Conservation (phyloP, 306 rosid species). For the Castanospermum australe region DNA sequence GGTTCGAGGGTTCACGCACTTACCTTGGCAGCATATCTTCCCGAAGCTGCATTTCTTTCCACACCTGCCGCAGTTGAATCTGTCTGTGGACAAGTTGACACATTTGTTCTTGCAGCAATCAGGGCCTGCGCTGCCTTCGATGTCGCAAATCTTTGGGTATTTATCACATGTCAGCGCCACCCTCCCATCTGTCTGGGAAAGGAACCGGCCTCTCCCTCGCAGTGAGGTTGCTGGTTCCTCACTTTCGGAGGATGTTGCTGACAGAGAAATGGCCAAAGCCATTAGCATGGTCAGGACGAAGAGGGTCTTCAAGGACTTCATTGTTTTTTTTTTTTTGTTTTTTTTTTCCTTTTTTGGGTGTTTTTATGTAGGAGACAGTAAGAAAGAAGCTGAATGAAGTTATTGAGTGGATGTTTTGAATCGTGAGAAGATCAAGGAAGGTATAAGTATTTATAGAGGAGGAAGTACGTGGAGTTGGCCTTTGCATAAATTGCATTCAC, state of each 20-base stretch:
- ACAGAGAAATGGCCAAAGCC: conserved; percentile 42
- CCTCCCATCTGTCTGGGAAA: conserved; percentile 10
- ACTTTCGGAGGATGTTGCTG: conserved; percentile 1
- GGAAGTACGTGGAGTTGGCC: background rate
- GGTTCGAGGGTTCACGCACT: conserved; percentile 41
- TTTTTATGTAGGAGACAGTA: background rate
- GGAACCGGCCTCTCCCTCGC: conserved; percentile 39
- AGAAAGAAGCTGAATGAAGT: background rate
- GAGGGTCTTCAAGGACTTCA: conserved; percentile 37
- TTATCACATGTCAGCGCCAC: conserved; percentile 43
- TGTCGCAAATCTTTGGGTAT: conserved; percentile 41
- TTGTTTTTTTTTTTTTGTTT: too few relatives aligned
- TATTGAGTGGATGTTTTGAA: conserved; percentile 21
- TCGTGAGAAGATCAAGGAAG: background rate
- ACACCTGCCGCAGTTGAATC: conserved; percentile 44
- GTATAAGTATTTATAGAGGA: conserved; percentile 31
- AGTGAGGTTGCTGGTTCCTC: conserved; percentile 10
- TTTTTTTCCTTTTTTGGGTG: background rate
- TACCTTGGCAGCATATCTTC: conserved; percentile 44
- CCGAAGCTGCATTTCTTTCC: conserved; percentile 43
- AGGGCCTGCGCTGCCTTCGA: conserved; percentile 42
- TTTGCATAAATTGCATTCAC: background rate
- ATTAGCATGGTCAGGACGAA: conserved; percentile 39
- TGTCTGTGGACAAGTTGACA: conserved; percentile 29
- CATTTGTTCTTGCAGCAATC: conserved; percentile 47